Evolutionary conservation across 2,329 filamentous ascomycete genomes (phyloP), one percentile per base, ranked within the genome.

Genomic region (Ascochyta viciae-villosae): DNA sequence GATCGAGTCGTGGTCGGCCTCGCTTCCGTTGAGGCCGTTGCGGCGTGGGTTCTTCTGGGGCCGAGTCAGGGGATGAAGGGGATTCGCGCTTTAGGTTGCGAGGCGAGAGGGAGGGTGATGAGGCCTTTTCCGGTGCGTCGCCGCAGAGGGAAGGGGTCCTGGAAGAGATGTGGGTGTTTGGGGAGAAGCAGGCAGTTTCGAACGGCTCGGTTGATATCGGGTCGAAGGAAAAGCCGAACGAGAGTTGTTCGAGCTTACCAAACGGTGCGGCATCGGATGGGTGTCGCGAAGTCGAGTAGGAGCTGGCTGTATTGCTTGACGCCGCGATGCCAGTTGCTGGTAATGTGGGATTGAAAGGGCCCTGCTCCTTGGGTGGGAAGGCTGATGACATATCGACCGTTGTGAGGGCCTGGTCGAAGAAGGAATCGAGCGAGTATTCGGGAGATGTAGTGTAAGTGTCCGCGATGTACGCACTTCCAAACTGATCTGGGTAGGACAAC

Each of bases 91-190:
- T 74, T 27, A 73, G 54, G 22, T 61, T 62, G 47, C 59, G 60
- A 22, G 69, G 67, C 33, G 70, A 74, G n/a, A 62, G 56, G 3
- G 65, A 61, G 15, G 68, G 67, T 3, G 69, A 68, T 46, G 61
- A 60, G 22, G 57, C 41, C 44, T 62, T 64, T 50, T 62, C 62
- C 13, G 67, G 54, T 49, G 53, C 65, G 43, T 74, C 70, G 38
- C 67, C 70, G 58, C 70, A 72, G 45, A 72, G 65, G n/a, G 73
- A 74, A 15, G 72, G 70, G 6, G 70, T 71, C 44, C 65, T 66
- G 23, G 73, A 74, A 31, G 60, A 57, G 9, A 56, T 40, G 13
- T 59, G 56, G 4, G 60, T 64, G 22, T 45, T 39, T 39, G 62
- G 65, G 34, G 63, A 67, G 41, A 66, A 58, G 19, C 60, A 59